phyloP scores from a whole-genome alignment of 768 basidiomycete genomes.

The Tylopilus vinaceipallidus region DNA sequence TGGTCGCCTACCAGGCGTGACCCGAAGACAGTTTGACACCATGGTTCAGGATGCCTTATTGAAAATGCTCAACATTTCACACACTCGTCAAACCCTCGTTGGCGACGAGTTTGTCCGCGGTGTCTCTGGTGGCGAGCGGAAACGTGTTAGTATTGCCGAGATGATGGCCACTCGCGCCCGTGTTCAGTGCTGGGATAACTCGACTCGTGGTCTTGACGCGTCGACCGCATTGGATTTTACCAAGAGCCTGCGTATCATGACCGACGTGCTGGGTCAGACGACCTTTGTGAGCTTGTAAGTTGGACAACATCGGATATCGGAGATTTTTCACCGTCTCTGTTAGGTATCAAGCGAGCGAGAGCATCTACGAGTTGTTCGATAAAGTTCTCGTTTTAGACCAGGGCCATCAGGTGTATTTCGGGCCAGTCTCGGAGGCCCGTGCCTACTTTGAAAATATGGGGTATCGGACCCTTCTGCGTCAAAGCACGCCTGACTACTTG shows the following conservation, averaged over 20 bases:
- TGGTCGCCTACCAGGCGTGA: slow-evolving; percentile 66
- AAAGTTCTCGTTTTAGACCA: slow-evolving; percentile 83
- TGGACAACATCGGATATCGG: neutral
- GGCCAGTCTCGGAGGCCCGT: slow-evolving; percentile 69
- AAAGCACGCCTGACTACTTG: slow-evolving; percentile 84
- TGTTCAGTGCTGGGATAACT: slow-evolving; percentile 82
- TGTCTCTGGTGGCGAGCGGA: slow-evolving; percentile 78
- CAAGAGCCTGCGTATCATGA: slow-evolving; percentile 75
- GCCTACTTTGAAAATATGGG: slow-evolving; percentile 77
- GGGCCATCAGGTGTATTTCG: slow-evolving; percentile 81
- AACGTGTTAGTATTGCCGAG: slow-evolving; percentile 81
- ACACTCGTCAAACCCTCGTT: slow-evolving; percentile 75
- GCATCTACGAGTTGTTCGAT: slow-evolving; percentile 76
- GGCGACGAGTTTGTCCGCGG: slow-evolving; percentile 87
- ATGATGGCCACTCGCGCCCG: slow-evolving; percentile 82
- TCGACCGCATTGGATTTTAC: slow-evolving; percentile 88
- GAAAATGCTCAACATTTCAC: slow-evolving; percentile 79
- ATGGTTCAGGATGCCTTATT: slow-evolving; percentile 62
- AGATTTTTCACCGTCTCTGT: slow-evolving; percentile 1
- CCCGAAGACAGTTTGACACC: slow-evolving; percentile 54
- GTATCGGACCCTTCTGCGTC: slow-evolving; percentile 71
- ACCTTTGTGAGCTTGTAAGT: slow-evolving; percentile 75
- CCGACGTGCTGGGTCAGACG: slow-evolving; percentile 77
- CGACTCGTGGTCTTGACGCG: slow-evolving; percentile 78
- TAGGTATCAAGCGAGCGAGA: slow-evolving; percentile 81